These are phyloP conservation scores for Dactylis glomerata DNA, from an alignment of 176 grass and related monocot species.

Conservation along the genomic window DNA sequence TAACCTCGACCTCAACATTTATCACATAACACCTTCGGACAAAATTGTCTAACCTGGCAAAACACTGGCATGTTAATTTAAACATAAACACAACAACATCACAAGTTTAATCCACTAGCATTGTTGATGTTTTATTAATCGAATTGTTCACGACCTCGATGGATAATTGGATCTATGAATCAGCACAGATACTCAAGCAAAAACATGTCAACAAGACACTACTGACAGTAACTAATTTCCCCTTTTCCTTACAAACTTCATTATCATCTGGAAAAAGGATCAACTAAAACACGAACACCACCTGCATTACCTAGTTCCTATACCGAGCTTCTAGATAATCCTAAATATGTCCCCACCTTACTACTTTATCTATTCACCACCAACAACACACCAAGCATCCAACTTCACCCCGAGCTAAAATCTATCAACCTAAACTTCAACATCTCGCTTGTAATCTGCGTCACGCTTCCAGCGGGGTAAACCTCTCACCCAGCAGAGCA, in stretches of 20 bases:
- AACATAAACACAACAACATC: neutral
- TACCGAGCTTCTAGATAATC: neutral
- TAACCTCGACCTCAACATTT: slow-evolving; percentile 57
- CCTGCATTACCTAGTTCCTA: neutral
- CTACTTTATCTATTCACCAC: neutral
- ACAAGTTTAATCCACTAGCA: neutral
- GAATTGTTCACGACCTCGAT: neutral
- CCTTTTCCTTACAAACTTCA: neutral
- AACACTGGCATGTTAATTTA: neutral
- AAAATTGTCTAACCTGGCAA: slow-evolving; percentile 59
- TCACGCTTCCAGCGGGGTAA: neutral
- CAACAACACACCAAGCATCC: neutral
- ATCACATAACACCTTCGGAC: slow-evolving; percentile 50
- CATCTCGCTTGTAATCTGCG: neutral
- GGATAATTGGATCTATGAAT: neutral
- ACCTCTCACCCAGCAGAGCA: neutral
- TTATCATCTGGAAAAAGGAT: neutral
- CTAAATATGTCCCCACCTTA: neutral
- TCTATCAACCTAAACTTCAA: neutral
- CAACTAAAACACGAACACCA: neutral
- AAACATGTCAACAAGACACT: neutral
- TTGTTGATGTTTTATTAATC: neutral
- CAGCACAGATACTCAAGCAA: neutral
- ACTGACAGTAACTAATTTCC: neutral
- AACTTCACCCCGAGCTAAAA: neutral